These are phyloP conservation scores for Quercus robur DNA, from an alignment of 306 rosid genomes.

Conservation along the genomic window DNA sequence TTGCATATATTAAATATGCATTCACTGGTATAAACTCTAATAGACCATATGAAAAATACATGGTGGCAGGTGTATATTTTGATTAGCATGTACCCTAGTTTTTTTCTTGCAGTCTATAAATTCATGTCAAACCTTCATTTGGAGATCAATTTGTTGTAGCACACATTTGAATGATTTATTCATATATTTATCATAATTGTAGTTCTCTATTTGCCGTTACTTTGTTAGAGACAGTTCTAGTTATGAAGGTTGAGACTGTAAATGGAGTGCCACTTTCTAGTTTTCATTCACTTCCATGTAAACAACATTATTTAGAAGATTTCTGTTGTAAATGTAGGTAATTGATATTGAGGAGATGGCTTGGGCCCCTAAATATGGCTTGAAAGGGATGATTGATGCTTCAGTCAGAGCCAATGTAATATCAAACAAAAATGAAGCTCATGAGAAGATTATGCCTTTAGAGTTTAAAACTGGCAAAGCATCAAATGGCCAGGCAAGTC, in stretches of 20 bases:
- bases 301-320: background rate
- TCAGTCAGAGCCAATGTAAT: constrained; percentile 64
- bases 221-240: background rate
- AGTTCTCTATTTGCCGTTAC: background rate
- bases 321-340: constrained; percentile 51
- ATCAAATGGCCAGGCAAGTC: constrained; percentile 70
- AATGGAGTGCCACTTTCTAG: background rate
- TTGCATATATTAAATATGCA: background rate
- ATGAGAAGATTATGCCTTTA: constrained; percentile 67
- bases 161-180: background rate
- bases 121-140: background rate
- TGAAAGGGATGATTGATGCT: constrained; percentile 98
- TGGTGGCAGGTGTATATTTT: background rate
- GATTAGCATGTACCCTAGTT: background rate
- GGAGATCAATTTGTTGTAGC: constrained; percentile 9
- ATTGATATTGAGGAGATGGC: constrained; percentile 97
- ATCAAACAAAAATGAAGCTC: constrained; percentile 35
- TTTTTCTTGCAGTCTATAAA: background rate
- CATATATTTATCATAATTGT: background rate
- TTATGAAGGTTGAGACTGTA: background rate
- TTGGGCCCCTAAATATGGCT: constrained; percentile 94
- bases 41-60: constrained; percentile 7
- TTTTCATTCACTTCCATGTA: background rate
- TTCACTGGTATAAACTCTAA: background rate
- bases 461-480: constrained; percentile 92